Conservation (phyloP, 495 filamentous ascomycete genomes). For the Penicillium odoratum region DNA sequence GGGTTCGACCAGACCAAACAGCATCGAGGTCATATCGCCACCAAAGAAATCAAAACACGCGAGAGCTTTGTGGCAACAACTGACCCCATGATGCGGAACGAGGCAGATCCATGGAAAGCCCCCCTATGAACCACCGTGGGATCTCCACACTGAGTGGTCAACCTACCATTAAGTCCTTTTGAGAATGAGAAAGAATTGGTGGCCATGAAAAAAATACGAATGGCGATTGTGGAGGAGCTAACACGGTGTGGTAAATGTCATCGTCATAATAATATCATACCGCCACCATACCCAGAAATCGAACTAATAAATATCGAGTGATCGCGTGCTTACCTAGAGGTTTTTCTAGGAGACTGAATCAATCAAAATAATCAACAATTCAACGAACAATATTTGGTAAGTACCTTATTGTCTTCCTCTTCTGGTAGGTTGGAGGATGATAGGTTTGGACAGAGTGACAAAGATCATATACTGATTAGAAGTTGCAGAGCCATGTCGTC, state of each 20-base stretch:
- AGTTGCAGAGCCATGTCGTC: background rate
- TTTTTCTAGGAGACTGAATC: background rate
- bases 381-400: background rate
- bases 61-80: slow-evolving; percentile 12
- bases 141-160: slow-evolving; percentile 11
- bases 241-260: slow-evolving; percentile 23
- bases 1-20: background rate
- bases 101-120: background rate
- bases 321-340: background rate
- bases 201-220: slow-evolving; percentile 8
- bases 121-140: background rate
- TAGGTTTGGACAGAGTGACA: background rate
- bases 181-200: slow-evolving; percentile 17
- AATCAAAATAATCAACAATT: background rate
- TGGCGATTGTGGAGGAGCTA: slow-evolving; percentile 21
- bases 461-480: background rate
- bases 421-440: background rate
- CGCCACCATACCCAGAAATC: slow-evolving; percentile 26
- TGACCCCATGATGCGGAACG: slow-evolving; percentile 2
- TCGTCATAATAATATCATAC: slow-evolving; percentile 30
- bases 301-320: background rate
- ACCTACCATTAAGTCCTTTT: background rate
- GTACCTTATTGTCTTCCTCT: background rate
- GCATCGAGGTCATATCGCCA: background rate
- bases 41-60: background rate